Conservation (phyloP, 495 filamentous ascomycete species). For the Penicillium odoratum region DNA sequence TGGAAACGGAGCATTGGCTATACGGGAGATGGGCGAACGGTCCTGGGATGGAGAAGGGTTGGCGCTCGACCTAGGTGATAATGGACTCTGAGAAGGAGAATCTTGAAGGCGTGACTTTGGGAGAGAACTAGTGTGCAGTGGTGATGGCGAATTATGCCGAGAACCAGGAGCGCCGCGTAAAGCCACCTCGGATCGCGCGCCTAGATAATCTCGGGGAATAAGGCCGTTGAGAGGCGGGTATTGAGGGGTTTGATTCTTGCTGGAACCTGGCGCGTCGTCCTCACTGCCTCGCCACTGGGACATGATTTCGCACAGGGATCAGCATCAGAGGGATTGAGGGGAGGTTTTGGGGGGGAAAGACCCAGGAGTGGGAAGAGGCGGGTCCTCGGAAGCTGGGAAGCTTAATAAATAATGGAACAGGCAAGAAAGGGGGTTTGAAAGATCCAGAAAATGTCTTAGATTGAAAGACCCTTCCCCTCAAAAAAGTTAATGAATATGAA, state of each 20-base stretch:
- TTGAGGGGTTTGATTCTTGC: conserved; percentile 18
- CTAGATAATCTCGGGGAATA: conserved; percentile 36
- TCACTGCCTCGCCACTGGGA: conserved; percentile 41
- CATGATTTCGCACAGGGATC: conserved; percentile 34
- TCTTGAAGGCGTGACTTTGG: conserved; percentile 25
- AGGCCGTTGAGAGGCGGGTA: conserved; percentile 26
- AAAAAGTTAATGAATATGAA: background rate
- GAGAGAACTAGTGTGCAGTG: conserved; percentile 37
- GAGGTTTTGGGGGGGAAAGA: conserved; percentile 15
- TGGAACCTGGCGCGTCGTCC: conserved; percentile 23
- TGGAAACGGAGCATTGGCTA: conserved; percentile 38
- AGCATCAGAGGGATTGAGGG: conserved; percentile 31
- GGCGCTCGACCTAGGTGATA: conserved; percentile 31
- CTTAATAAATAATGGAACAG: conserved; percentile 14
- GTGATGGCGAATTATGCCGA: conserved; percentile 37
- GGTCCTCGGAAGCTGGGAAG: conserved; percentile 27
- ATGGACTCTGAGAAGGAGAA: conserved; percentile 30
- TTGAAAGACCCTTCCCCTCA: background rate
- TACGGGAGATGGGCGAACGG: conserved; percentile 23
- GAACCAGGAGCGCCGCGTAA: conserved; percentile 27
- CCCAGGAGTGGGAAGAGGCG: conserved; percentile 17
- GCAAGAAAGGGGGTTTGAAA: conserved; percentile 7
- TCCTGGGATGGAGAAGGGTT: conserved; percentile 27
- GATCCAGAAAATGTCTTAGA: background rate
- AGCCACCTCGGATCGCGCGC: conserved; percentile 31